Conservation (phyloP, 768 basidiomycete genomes). For the Naganishia kalamii region DNA sequence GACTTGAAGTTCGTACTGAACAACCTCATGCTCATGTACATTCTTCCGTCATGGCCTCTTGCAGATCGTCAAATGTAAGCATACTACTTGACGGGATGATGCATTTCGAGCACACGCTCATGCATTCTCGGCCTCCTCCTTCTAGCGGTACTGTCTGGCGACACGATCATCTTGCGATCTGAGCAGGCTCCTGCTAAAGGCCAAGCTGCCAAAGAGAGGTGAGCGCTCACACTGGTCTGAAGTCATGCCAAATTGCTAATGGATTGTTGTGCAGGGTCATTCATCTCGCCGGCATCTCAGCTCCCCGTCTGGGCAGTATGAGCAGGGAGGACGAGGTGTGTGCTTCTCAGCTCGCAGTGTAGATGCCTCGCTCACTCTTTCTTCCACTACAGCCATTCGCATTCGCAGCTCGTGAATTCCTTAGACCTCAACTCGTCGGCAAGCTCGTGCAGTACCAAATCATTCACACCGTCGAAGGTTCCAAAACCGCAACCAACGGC, state of each 20-base stretch:
- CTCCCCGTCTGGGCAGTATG: conserved; percentile 76
- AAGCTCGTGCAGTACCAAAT: conserved; percentile 82
- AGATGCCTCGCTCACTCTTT: background rate
- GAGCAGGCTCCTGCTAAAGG: conserved; percentile 65
- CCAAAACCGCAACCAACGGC: conserved; percentile 59
- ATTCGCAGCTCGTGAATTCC: conserved; percentile 85
- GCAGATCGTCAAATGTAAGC: conserved; percentile 20
- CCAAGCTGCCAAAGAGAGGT: conserved; percentile 86
- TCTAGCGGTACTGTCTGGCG: conserved; percentile 80
- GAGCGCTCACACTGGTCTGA: conserved; percentile 22
- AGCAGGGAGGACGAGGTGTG: conserved; percentile 80
- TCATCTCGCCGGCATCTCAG: conserved; percentile 77
- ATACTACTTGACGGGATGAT: background rate
- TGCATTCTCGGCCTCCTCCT: background rate
- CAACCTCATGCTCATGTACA: background rate
- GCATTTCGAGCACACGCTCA: background rate
- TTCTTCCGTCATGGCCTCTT: background rate
- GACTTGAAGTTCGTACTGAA: background rate
- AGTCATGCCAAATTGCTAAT: background rate
- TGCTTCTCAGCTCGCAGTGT: background rate
- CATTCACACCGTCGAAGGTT: conserved; percentile 60
- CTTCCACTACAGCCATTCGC: conserved; percentile 64
- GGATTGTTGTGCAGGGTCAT: conserved; percentile 57
- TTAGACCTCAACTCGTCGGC: conserved; percentile 76
- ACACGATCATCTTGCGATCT: conserved; percentile 71